Evolutionary conservation across 2,329 filamentous ascomycete genomes (phyloP).

Genomic region (Fusarium phyllophilum): DNA sequence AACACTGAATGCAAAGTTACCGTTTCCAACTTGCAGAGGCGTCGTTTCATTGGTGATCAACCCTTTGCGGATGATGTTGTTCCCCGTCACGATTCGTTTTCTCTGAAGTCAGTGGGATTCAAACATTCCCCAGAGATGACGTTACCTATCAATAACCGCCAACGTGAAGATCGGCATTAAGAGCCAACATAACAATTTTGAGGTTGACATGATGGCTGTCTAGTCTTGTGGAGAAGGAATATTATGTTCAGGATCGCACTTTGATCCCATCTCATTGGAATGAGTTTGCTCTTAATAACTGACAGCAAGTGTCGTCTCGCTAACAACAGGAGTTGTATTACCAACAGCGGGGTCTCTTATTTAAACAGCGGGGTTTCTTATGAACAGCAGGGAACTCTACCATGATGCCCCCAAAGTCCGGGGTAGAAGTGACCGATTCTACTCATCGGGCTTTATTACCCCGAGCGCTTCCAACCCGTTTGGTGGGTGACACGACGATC

Average conservation of each 20-base stretch:
- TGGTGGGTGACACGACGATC: neutral
- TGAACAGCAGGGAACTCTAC: neutral
- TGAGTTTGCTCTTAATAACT: neutral
- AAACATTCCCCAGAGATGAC: neutral
- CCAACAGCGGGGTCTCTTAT: neutral
- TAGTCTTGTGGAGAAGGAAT: neutral
- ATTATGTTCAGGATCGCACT: too few species aligned
- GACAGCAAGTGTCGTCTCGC: neutral
- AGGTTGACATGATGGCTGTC: neutral
- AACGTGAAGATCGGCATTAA: neutral
- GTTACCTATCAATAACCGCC: conserved; percentile 12
- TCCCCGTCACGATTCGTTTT: conserved; percentile 32
- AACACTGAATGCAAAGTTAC: conserved; percentile 60
- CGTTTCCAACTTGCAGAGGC: conserved; percentile 62
- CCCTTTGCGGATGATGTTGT: conserved; percentile 39
- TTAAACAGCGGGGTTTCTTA: neutral
- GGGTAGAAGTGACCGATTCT: conserved; percentile 4
- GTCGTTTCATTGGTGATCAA: conserved; percentile 52
- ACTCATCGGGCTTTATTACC: neutral
- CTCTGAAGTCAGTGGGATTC: neutral
- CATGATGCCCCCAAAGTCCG: neutral
- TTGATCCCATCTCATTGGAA: too few species aligned
- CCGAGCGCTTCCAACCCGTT: neutral
- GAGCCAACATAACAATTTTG: neutral
- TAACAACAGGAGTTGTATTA: neutral